Conservation (phyloP, 139 green algal genomes). For the Desmodesmus armatus region DNA sequence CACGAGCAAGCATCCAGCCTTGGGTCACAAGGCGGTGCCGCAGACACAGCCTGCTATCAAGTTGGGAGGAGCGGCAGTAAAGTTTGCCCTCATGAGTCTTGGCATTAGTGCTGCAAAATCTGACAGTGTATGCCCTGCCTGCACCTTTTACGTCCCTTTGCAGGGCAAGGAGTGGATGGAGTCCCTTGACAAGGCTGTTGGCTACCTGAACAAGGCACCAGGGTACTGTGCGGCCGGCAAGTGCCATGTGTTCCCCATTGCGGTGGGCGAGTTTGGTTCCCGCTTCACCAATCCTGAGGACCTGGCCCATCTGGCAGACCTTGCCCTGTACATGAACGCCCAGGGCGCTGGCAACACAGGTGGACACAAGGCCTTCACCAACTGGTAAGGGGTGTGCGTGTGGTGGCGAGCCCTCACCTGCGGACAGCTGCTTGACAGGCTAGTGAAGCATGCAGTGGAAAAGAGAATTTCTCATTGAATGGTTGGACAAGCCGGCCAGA, state of each 20-base stretch:
- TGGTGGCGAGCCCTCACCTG: too few relatives aligned
- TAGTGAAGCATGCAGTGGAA: background rate
- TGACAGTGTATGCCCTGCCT: conserved; percentile 2
- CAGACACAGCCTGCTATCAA: too few relatives aligned
- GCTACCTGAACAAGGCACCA: conserved; percentile 36
- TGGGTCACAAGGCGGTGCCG: too few relatives aligned
- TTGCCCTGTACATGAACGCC: conserved; percentile 22
- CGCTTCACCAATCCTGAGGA: conserved; percentile 34
- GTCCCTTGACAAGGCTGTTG: conserved; percentile 39
- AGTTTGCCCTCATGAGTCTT: too few relatives aligned
- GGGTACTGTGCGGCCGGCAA: conserved; percentile 22
- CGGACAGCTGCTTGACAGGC: background rate
- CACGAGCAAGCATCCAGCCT: too few relatives aligned
- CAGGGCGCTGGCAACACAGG: conserved; percentile 38
- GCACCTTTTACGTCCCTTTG: background rate
- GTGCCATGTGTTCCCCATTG: conserved; percentile 43
- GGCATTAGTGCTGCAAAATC: background rate
- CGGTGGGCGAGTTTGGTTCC: conserved; percentile 41
- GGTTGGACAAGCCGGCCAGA: too few relatives aligned
- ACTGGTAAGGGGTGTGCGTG: conserved; percentile 42
- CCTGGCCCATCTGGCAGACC: conserved; percentile 31
- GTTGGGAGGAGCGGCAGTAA: too few relatives aligned
- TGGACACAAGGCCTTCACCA: conserved; percentile 9
- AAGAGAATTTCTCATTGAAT: too few relatives aligned
- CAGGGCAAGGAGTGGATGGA: conserved; percentile 21